Conservation (phyloP, 2,329 filamentous ascomycete genomes). For the Aspergillus latus region DNA sequence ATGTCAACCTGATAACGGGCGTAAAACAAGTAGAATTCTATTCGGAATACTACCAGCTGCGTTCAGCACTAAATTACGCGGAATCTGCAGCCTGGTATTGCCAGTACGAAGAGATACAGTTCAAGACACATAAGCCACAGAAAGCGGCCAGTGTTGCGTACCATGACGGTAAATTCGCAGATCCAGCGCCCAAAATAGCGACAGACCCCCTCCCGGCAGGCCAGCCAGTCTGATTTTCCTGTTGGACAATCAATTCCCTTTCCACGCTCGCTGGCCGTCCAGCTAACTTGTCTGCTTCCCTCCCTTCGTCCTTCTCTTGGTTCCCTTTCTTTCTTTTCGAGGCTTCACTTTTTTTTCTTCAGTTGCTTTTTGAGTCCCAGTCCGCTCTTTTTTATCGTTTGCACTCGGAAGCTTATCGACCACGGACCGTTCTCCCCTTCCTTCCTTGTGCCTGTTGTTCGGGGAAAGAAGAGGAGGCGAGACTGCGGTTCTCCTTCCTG, state of each 20-base stretch:
- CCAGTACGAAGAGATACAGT: neutral
- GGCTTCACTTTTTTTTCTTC: conserved; percentile 19
- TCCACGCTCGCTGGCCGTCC: conserved; percentile 24
- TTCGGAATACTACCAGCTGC: neutral
- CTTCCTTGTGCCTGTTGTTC: conserved; percentile 30
- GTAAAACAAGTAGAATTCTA: neutral
- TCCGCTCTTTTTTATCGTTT: conserved; percentile 20
- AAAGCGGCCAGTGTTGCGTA: neutral
- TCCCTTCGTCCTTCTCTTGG: conserved; percentile 32
- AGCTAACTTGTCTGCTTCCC: conserved; percentile 23
- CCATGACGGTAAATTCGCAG: conserved; percentile 19
- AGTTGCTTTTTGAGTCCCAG: conserved; percentile 13
- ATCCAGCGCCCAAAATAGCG: conserved; percentile 34
- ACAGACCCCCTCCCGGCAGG: conserved; percentile 21
- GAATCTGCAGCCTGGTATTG: neutral
- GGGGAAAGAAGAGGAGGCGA: conserved; percentile 30
- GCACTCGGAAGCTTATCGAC: conserved; percentile 9
- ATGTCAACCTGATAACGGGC: neutral
- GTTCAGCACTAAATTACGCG: neutral
- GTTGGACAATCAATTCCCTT: conserved; percentile 29
- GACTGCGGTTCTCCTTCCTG: conserved; percentile 17
- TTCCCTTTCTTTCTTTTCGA: conserved; percentile 26
- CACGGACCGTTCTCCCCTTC: conserved; percentile 19
- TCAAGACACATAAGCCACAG: neutral
- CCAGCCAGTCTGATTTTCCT: conserved; percentile 29